Evolutionary conservation across 768 basidiomycete genomes (phyloP), one percentile per base, ranked within the genome.

Genomic region (Dioszegia hungarica): DNA sequence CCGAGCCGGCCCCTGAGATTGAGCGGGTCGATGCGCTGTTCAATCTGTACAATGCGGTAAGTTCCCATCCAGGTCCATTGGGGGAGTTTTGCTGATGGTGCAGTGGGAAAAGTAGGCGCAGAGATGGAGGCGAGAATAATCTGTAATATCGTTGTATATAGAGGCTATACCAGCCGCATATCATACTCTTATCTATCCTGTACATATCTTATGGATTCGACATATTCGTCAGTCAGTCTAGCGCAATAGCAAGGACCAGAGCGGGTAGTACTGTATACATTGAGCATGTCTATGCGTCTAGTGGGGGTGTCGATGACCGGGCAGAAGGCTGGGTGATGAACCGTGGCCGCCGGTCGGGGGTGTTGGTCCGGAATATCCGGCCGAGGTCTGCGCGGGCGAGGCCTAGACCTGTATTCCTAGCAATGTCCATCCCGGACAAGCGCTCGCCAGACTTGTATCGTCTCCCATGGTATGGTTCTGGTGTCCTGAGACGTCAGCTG

Each of bases 381-480:
- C 58, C 59, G 9, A 63, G 40, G 20, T 59, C 59, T 15, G 59
- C 62, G 11, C 62, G 34, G 1, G 62, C 62, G 5, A 63, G 51
- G 2, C 62, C 62, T 14, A 63, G 34, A 39, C 62, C 62, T 9
- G 58, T 60, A 27, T 56, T 47, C n/a, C 39, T n/a, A n/a, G n/a
- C 19, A 5, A 57, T 43, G n/a, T 29, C 20, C 62, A 63, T 63
- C 8, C 62, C 62, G 10, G 58, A 45, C 58, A 63, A 33, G 5
- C 56, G 41, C 28, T 63, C 62, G n/a, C 62, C 62, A n/a, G 62
- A 54, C 15, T 44, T 33, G 28, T 63, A 39, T 36, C 48, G 15
- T 22, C 58, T 53, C 5, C 62, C 58, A 19, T 50, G 48, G 25
- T 59, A 63, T 24, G 62, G 62, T 19, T 51, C 49, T 8, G 29